Conservation (phyloP, 2,329 filamentous ascomycete genomes). For the Stylonectria norvegica region DNA sequence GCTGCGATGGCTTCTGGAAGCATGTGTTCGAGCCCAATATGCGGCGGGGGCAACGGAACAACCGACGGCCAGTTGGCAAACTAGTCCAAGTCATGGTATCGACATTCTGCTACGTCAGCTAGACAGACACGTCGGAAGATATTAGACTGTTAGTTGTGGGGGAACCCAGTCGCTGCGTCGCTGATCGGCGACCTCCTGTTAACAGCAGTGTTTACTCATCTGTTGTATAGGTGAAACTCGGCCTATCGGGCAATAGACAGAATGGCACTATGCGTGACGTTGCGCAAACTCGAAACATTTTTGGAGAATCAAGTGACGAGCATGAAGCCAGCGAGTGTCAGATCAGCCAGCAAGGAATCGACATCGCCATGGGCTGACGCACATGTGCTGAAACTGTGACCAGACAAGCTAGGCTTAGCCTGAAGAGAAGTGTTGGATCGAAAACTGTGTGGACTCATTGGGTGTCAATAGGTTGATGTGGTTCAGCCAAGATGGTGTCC, state of each 20-base stretch:
- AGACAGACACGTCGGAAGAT: no score
- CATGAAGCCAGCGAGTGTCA: neutral
- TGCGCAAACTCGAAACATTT: slow-evolving; percentile 3
- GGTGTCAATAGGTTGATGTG: slow-evolving; percentile 15
- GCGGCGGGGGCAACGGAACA: neutral
- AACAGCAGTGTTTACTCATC: no score
- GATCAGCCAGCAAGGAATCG: slow-evolving; percentile 1
- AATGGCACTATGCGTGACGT: slow-evolving; percentile 6
- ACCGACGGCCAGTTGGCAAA: neutral
- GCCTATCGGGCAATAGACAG: no score
- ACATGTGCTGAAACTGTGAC: slow-evolving; percentile 13
- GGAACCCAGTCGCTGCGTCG: no score
- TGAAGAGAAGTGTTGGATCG: slow-evolving; percentile 3
- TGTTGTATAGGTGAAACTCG: no score
- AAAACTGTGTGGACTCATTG: slow-evolving; percentile 15
- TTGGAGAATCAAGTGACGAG: slow-evolving; percentile 1
- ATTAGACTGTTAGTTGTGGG: no score
- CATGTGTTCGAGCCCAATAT: slow-evolving; percentile 19
- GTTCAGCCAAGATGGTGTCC: no score
- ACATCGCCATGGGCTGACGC: neutral
- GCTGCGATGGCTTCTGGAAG: slow-evolving; percentile 16
- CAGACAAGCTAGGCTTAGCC: slow-evolving; percentile 11
- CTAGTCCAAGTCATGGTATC: no score
- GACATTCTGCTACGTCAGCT: no score
- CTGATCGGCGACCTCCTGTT: no score